These are phyloP conservation scores for Beta macrorhiza DNA, from an alignment of 179 eudicot species.

Conservation along the genomic window DNA sequence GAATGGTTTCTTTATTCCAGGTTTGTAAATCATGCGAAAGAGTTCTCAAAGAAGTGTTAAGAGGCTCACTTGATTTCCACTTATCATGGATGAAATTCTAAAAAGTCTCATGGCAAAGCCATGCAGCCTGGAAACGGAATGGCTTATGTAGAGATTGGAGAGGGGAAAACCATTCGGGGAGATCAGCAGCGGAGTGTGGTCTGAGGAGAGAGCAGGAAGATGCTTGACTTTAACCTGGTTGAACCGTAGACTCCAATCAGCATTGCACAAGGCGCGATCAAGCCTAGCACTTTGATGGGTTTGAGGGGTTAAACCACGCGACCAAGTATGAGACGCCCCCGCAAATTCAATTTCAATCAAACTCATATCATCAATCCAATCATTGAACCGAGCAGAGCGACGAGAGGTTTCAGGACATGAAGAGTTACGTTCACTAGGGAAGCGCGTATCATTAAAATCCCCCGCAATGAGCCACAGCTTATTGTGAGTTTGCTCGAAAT, in stretches of 20 bases:
- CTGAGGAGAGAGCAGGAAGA: not conserved
- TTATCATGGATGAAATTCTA: not conserved
- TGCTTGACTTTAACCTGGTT: not conserved
- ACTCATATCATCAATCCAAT: not conserved
- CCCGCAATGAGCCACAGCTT: too few species aligned
- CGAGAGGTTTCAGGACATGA: not conserved
- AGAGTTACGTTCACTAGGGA: not conserved
- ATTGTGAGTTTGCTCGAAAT: not conserved
- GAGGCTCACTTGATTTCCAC: too few species aligned
- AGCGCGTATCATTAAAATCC: too few species aligned
- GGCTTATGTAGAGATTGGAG: not conserved
- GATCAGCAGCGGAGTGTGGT: not conserved
- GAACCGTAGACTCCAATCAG: not conserved
- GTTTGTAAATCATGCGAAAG: too few species aligned
- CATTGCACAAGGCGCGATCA: too few species aligned
- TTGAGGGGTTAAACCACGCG: not conserved
- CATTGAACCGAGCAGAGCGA: not conserved
- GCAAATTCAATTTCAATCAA: not conserved
- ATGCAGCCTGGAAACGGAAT: not conserved
- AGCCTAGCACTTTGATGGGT: not conserved
- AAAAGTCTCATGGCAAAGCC: not conserved
- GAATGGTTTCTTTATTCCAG: too few species aligned
- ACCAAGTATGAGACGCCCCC: not conserved
- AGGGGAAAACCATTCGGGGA: conserved; percentile 1
- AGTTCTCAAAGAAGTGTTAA: too few species aligned